These are phyloP conservation scores for Babesia divergens DNA, from an alignment of 169 alveolate species.

Conservation along the genomic window DNA sequence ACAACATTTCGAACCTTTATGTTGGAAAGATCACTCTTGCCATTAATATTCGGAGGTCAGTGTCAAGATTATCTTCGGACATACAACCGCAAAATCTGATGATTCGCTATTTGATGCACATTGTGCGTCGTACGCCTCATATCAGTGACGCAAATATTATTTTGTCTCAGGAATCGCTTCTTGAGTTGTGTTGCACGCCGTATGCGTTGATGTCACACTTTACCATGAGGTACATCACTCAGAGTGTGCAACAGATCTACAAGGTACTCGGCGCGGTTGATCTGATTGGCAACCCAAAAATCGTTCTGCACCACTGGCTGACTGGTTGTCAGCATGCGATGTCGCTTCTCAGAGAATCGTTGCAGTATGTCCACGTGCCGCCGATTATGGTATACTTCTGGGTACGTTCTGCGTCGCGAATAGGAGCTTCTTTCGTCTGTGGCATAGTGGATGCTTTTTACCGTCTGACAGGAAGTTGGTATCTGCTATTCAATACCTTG, in stretches of 20 bases:
- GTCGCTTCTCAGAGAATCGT: constrained; percentile 37
- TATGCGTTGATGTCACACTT: constrained; percentile 57
- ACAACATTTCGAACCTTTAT: constrained; percentile 54
- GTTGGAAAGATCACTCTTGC: constrained; percentile 44
- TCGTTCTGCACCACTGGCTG: constrained; percentile 72
- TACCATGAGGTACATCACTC: constrained; percentile 62
- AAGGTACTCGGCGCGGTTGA: constrained; percentile 79
- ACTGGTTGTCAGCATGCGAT: constrained; percentile 56
- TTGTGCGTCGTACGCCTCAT: constrained; percentile 56
- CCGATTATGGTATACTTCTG: constrained; percentile 38
- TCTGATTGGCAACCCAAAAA: constrained; percentile 78
- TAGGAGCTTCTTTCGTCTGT: constrained; percentile 28
- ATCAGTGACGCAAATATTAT: constrained; percentile 58
- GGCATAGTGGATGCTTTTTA: constrained; percentile 65
- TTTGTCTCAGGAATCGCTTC: constrained; percentile 46
- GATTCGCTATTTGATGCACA: constrained; percentile 53
- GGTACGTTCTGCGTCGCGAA: constrained; percentile 36
- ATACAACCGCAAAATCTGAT: constrained; percentile 41
- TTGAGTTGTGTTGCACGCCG: constrained; percentile 59
- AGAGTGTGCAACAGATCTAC: constrained; percentile 73
- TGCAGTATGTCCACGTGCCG: constrained; percentile 56
- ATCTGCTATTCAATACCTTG: constrained; percentile 38
- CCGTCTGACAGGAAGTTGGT: constrained; percentile 63
- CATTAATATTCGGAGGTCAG: constrained; percentile 51
- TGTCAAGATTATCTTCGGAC: constrained; percentile 15